Evolutionary conservation across 768 basidiomycete genomes (phyloP), one percentile per base, ranked within the genome.

Genomic region (Leccinum barrowsii): DNA sequence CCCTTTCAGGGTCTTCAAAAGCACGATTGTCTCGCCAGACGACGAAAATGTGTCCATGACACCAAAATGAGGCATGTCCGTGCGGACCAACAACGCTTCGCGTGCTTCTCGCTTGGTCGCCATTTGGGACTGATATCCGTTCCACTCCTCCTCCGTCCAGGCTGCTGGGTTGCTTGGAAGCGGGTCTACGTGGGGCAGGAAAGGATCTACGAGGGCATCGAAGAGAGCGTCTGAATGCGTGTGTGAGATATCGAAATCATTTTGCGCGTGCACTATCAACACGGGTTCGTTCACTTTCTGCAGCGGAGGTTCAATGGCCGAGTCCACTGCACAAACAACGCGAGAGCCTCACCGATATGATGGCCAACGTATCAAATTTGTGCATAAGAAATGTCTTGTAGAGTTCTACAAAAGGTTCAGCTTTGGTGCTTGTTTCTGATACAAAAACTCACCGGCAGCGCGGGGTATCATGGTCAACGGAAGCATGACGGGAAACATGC

Each of bases 191-290:
- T 76, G 66, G 2, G 89, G 88, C 7, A 92, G 77, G 55, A 81
- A 74, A 1, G 83, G 83, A 21, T 85, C 84, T 30, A 90, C 68
- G 57, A 92, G 82, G 0, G 81, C 75, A 28, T 88, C 77, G 72
- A 92, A 92, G 22, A 94, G 80, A 0, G 76, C 72, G 13, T 78
- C 76, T 0, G 92, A 86, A 68, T 94, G 92, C 1, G 79, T 75
- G 62, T 83, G 77, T 0, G 86, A 85, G 50, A 94, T 92, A 22
- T 90, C 86, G 63, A 74, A 77, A 72, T 94, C 92, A 68, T 92
- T 78, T 59, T 81, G 76, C 7, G 92, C 84, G 69, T 94, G 92
- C 0, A 81, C 84, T 61, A 94, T 80, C 37, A 93, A 75, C 7
- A 90, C 79, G 8, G 87, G 85, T 0, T 82, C 81, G 62, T 83